Evolutionary conservation across 2,329 filamentous ascomycete species (phyloP).

Genomic region (Calonectria crousiana): DNA sequence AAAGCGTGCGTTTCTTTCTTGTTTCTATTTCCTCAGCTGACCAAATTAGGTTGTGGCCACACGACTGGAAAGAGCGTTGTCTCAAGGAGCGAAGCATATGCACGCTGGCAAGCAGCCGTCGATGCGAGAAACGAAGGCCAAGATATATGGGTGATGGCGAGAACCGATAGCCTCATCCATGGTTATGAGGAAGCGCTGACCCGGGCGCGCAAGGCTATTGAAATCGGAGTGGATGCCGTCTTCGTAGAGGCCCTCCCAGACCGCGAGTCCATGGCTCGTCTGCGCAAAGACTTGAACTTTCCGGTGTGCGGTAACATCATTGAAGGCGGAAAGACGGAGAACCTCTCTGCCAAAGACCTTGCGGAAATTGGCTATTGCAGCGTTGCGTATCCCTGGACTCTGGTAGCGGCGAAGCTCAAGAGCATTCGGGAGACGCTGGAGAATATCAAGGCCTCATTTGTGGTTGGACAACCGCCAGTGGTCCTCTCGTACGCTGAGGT

Average conservation of each 20-base stretch:
- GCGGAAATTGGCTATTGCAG: conserved; percentile 53
- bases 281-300: conserved; percentile 51
- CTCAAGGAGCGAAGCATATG: conserved; percentile 57
- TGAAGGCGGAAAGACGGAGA: conserved; percentile 51
- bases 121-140: conserved; percentile 58
- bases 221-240: conserved; percentile 58
- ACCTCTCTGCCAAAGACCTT: conserved; percentile 49
- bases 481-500: conserved; percentile 59
- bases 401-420: conserved; percentile 58
- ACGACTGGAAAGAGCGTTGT: conserved; percentile 61
- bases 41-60: conserved; percentile 47
- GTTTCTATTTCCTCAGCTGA: neutral
- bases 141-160: conserved; percentile 60
- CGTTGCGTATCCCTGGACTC: conserved; percentile 58
- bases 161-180: conserved; percentile 57
- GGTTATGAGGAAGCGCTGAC: conserved; percentile 59
- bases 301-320: conserved; percentile 56
- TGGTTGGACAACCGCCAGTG: conserved; percentile 54
- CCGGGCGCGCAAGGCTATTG: conserved; percentile 55
- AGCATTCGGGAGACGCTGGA: conserved; percentile 53
- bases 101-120: conserved; percentile 58
- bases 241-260: conserved; percentile 59
- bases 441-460: conserved; percentile 56
- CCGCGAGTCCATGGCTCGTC: conserved; percentile 54
- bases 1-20: conserved; percentile 51